Evolutionary conservation across 2,329 filamentous ascomycete genomes (phyloP).

Genomic region (Dothiorella sarmentorum): DNA sequence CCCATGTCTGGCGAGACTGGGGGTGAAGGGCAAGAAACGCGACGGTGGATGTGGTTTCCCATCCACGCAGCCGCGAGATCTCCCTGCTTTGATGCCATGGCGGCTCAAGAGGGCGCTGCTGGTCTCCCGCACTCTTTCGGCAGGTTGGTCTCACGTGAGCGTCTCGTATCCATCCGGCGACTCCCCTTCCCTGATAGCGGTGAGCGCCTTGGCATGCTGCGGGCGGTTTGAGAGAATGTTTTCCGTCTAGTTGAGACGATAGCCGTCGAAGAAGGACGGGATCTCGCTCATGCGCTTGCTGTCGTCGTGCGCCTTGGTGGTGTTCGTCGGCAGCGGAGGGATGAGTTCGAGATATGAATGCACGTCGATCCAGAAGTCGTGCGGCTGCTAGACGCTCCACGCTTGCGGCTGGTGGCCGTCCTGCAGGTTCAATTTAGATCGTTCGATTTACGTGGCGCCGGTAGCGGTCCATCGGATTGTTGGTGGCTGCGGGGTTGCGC

Average conservation of each 20-base stretch:
- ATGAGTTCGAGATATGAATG: conserved; percentile 38
- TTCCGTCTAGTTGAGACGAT: conserved; percentile 41
- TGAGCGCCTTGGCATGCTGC: conserved; percentile 34
- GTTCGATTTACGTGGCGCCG: conserved; percentile 30
- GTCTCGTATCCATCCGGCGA: conserved; percentile 33
- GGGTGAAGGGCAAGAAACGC: conserved; percentile 42
- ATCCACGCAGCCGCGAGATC: conserved; percentile 42
- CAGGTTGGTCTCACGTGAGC: conserved; percentile 40
- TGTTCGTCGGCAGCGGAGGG: conserved; percentile 31
- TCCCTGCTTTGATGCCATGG: conserved; percentile 37
- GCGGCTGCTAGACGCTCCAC: conserved; percentile 40
- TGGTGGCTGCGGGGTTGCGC: conserved; percentile 22
- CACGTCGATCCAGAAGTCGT: conserved; percentile 45
- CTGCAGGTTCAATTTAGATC: conserved; percentile 24
- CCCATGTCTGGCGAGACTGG: conserved; percentile 45
- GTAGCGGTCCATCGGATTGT: conserved; percentile 31
- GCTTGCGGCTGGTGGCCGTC: conserved; percentile 37
- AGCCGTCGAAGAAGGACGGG: conserved; percentile 35
- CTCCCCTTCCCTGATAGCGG: conserved; percentile 39
- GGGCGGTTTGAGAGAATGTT: conserved; percentile 40
- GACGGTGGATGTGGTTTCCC: conserved; percentile 42
- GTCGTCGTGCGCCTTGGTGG: conserved; percentile 38
- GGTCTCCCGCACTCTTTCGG: conserved; percentile 38
- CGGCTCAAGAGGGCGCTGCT: conserved; percentile 38
- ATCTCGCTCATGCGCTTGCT: conserved; percentile 29